Base-by-base conservation (phyloP, 352 stramenopile genomes). In the Globisporangium echinulatum region DNA sequence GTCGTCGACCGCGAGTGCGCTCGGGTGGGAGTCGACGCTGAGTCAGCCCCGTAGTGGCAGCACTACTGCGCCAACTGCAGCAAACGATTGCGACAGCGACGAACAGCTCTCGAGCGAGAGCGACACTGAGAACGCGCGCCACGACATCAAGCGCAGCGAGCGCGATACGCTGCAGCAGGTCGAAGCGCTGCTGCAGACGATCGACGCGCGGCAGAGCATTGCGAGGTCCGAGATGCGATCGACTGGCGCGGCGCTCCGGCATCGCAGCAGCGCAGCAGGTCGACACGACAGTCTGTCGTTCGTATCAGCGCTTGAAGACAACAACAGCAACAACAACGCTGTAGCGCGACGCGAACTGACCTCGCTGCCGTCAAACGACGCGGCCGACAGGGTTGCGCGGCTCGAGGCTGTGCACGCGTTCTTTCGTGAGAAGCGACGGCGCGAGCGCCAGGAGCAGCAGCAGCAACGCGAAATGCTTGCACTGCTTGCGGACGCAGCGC, bases 141-240 rank as follows among this genome's bases (percentile, higher is more conserved):
- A 52, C 13, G 58, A 61, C 13, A 78, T 87, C 55, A 87, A 87
- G 59, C 54, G 54, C 1, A 62, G 75, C 15, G 75, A 81, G 58
- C 67, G 67, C 46, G 66, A 83, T 51, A 85, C 71, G 19, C 64
- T 87, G 17, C 68, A 58, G 47, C 69, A 85, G 55, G 77, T 77
- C 5, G 73, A 87, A 33, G 58, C 59, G 14, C 64, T 87, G 9
- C 58, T 83, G 2, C 63, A 56, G 10, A 78, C 64, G 11, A 60
- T 74, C 5, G 70, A 78, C 8, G 62, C 67, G 33, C 61, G 59
- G 43, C 64, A 72, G 36, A 47, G 52, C 36, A 57, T 58, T 25
- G 19, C 19, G 19, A 25, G 19, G 19, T 25, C 19, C 19, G 19
- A 25, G 19, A 25, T 1, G 19, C 19, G 19, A 2, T 1, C 49